Percentiles rank a stretch among this genome's conserved stretches.
These are phyloP conservation scores for Brassica napus DNA, from an alignment of 345 rosid genomes.

Conservation along the genomic window DNA sequence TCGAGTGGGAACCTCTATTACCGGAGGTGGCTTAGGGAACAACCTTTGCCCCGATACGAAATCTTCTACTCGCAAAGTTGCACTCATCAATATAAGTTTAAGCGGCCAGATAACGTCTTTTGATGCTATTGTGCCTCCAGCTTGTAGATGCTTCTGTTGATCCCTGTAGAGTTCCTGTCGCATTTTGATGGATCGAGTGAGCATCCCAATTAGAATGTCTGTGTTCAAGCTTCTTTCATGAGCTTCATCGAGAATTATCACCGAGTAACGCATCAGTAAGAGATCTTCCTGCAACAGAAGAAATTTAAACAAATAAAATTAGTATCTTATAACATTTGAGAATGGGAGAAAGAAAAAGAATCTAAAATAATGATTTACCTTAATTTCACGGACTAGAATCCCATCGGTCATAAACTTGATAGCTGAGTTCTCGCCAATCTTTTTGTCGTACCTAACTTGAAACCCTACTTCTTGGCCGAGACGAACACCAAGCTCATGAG, in stretches of 20 bases:
- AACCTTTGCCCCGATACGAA: conserved; percentile 67
- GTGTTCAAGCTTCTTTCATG: conserved; percentile 2
- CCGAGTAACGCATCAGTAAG: neutral
- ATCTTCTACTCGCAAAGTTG: conserved; percentile 82
- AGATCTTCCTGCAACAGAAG: neutral
- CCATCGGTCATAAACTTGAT: conserved; percentile 99
- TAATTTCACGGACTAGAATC: conserved; percentile 87
- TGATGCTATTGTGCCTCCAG: neutral
- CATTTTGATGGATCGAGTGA: neutral
- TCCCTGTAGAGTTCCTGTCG: neutral
- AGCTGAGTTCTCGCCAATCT: conserved; percentile 64
- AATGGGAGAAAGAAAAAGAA: neutral
- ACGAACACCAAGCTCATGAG: conserved; percentile 82
- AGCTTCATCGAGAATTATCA: neutral
- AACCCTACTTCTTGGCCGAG: conserved; percentile 93
- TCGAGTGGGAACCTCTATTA: conserved; percentile 78
- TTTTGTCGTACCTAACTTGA: conserved; percentile 93
- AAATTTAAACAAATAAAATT: neutral
- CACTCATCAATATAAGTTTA: conserved; percentile 67
- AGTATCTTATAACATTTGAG: neutral
- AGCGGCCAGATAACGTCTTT: neutral
- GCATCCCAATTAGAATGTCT: neutral
- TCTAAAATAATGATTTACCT: conserved; percentile 48
- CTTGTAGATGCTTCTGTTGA: neutral
- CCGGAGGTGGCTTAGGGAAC: conserved; percentile 62